These are phyloP conservation scores for Camelina neglecta DNA, from an alignment of 345 rosid species.

Conservation along the genomic window DNA sequence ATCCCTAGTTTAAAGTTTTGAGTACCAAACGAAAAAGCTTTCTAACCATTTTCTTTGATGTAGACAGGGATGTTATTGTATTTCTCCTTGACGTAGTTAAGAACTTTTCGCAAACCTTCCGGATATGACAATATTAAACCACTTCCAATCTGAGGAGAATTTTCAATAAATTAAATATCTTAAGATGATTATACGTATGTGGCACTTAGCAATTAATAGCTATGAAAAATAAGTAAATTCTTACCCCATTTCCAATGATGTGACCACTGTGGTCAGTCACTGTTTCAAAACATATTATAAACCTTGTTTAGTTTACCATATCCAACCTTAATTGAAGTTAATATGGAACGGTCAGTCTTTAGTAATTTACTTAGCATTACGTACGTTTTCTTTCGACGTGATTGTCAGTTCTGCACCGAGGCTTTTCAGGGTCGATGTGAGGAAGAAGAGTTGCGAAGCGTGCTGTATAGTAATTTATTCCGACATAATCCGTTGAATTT, in stretches of 20 bases:
- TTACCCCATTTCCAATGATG: not conserved
- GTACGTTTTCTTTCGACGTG: constrained; percentile 35
- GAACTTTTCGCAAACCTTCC: not conserved
- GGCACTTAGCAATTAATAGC: too few species aligned
- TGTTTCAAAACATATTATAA: constrained; percentile 18
- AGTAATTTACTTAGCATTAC: constrained; percentile 1
- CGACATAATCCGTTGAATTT: constrained; percentile 37
- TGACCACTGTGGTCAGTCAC: constrained; percentile 36
- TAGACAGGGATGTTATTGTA: not conserved
- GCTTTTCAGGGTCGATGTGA: constrained; percentile 24
- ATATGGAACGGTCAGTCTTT: not conserved
- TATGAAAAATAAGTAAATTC: too few species aligned
- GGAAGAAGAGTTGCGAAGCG: constrained; percentile 20
- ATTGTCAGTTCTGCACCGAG: constrained; percentile 40
- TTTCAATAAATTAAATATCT: too few species aligned
- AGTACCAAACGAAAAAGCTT: too few species aligned
- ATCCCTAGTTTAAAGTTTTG: too few species aligned
- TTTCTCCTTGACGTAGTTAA: not conserved
- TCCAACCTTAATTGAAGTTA: not conserved
- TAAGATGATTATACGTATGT: not conserved
- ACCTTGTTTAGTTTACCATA: too few species aligned
- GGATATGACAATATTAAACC: not conserved
- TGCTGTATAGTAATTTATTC: constrained; percentile 39
- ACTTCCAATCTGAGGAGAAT: not conserved
- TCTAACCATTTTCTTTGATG: not conserved